Evolutionary conservation across 2,329 filamentous ascomycete genomes (phyloP).

Genomic region (Phoma sp.): DNA sequence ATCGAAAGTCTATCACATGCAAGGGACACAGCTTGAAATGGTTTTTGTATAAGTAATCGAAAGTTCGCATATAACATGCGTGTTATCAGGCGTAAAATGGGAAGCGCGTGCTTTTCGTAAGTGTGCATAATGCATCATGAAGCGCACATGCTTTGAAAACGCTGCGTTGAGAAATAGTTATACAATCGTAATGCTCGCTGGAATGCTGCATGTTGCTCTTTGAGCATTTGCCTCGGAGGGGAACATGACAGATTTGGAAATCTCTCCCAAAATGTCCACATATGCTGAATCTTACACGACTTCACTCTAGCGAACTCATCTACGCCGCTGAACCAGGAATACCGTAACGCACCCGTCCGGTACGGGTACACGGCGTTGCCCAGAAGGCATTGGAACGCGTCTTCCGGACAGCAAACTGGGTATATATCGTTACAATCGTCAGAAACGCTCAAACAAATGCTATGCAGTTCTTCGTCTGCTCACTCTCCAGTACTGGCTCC

Average conservation of each 20-base stretch:
- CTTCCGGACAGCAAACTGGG: constrained; percentile 32
- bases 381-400: constrained; percentile 11
- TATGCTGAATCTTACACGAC: constrained; percentile 3
- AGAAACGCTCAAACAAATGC: constrained; percentile 24
- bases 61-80: background rate
- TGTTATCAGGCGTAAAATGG: background rate
- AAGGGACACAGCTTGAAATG: background rate
- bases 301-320: background rate
- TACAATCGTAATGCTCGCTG: constrained; percentile 5
- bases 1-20: constrained; percentile 1
- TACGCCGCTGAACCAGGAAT: constrained; percentile 2
- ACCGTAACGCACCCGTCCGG: constrained; percentile 7
- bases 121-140: background rate
- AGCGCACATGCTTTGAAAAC: background rate
- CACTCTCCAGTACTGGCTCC: constrained; percentile 45
- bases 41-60: background rate
- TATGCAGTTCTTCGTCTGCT: constrained; percentile 23
- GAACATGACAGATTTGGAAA: background rate
- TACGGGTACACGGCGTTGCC: background rate
- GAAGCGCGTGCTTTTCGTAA: background rate
- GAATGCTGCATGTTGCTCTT: constrained; percentile 4
- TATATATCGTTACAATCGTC: constrained; percentile 41
- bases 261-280: constrained; percentile 9
- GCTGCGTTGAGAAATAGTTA: background rate
- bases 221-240: background rate